Evolutionary conservation across 805 yeast species (phyloP).

Genomic region (Wickerhamiella lipophila): DNA sequence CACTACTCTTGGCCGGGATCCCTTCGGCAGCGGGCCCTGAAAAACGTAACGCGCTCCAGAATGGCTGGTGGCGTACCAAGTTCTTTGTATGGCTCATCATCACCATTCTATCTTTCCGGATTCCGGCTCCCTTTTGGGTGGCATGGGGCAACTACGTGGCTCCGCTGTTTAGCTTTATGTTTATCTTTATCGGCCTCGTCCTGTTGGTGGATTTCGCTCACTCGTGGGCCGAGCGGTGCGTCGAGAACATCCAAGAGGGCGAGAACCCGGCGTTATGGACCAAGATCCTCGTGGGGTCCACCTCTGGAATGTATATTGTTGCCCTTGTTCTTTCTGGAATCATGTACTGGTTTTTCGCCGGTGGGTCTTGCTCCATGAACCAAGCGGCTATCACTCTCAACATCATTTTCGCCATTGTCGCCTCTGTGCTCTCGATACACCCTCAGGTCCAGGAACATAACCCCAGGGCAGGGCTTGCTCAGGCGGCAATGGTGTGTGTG

Average conservation of each 20-base stretch:
- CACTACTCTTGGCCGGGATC: constrained; percentile 55
- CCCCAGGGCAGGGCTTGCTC: constrained; percentile 93
- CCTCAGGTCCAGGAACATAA: constrained; percentile 82
- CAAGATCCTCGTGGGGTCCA: constrained; percentile 69
- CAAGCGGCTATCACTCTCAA: constrained; percentile 75
- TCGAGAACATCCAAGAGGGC: constrained; percentile 68
- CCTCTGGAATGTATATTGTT: constrained; percentile 68
- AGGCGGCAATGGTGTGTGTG: constrained; percentile 86
- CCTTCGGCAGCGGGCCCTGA: constrained; percentile 36
- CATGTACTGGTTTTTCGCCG: constrained; percentile 76
- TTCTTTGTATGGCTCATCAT: constrained; percentile 46
- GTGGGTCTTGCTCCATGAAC: constrained; percentile 74
- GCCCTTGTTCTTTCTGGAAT: constrained; percentile 58
- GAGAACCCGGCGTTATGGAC: constrained; percentile 62
- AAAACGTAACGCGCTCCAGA: constrained; percentile 72
- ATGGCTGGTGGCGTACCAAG: constrained; percentile 84
- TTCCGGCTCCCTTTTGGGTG: constrained; percentile 79
- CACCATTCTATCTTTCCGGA: constrained; percentile 50
- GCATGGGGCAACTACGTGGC: constrained; percentile 88
- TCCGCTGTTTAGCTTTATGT: constrained; percentile 67
- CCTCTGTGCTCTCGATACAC: constrained; percentile 60
- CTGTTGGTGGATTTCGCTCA: constrained; percentile 93
- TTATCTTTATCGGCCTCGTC: constrained; percentile 80
- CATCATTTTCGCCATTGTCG: constrained; percentile 47
- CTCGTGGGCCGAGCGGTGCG: constrained; percentile 95